Base-by-base conservation (phyloP, 1,284 basidiomycete species). In the Sanguinoderma infundibulare region DNA sequence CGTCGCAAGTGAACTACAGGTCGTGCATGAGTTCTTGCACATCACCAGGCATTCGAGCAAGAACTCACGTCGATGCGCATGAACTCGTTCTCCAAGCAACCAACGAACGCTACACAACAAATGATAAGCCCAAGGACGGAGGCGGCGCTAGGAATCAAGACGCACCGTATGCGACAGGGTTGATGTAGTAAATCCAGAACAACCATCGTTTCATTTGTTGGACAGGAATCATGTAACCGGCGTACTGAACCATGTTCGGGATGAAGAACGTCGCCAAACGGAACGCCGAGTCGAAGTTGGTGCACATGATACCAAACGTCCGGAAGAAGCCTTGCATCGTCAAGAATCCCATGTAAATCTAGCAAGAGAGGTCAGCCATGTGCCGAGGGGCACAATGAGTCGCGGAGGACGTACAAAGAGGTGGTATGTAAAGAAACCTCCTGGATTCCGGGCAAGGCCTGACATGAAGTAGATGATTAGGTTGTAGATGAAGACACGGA, bases 171-270 rank as follows among this genome's bases (percentile, higher is more conserved):
- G 86, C 78, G 44, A 93, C 72, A 0, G 92, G 92, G 69, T 93
- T 91, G 65, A 93, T 75, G 74, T 93, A 91, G 69, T 84, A 90
- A 47, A 94, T 86, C 93, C 94, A 95, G 79, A 92, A 94, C 17
- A 96, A 74, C 94, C 94, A 96, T 55, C 91, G 79, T 73, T 94
- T 91, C 93, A 96, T 95, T 60, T 84, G 79, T 65, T 83, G 82
- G 8, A 88, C 82, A 1, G 90, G 90, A 64, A 92, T 85, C 60
- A 90, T 86, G 72, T 92, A 94, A 2, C 91, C 91, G 15, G 81
- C 80, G 66, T 89, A 91, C 74, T 81, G 80, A 64, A 83, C 77
- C 81, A 86, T 89, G 74, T 83, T 90, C 47, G 84, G 80, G 49
- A 90, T 78, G 75, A 89, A 87, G 76, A 90, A 85, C 10, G 82